Percentiles rank a stretch among this genome's conserved stretches.
phyloP scores from a whole-genome alignment of 805 yeast species.

The Monosporozyma solicola region DNA sequence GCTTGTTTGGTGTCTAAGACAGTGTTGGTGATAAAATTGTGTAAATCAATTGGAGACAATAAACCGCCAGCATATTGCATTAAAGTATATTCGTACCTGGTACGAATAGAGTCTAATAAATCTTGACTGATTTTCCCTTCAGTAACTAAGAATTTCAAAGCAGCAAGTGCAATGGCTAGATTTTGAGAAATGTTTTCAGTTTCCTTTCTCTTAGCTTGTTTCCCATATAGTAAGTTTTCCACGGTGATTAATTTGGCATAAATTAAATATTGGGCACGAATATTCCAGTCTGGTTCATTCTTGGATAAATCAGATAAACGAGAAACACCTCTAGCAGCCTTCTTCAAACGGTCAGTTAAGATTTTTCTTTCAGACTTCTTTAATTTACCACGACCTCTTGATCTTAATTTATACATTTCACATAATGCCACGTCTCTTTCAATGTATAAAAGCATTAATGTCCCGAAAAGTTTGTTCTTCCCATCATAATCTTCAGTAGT shows the following conservation, averaged over 20 bases:
- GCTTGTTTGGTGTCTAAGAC: slow-evolving; percentile 10
- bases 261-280: slow-evolving; percentile 32
- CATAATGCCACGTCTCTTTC: slow-evolving; percentile 53
- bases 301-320: slow-evolving; percentile 36
- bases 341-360: slow-evolving; percentile 57
- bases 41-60: slow-evolving; percentile 17
- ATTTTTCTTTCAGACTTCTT: slow-evolving; percentile 35
- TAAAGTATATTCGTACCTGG: slow-evolving; percentile 24
- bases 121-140: slow-evolving; percentile 11
- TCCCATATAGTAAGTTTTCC: slow-evolving; percentile 23
- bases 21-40: slow-evolving; percentile 14
- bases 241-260: slow-evolving; percentile 47
- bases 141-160: slow-evolving; percentile 14
- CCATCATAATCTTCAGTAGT: slow-evolving; percentile 40
- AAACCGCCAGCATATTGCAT: slow-evolving; percentile 21
- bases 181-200: slow-evolving; percentile 14
- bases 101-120: slow-evolving; percentile 15
- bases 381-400: slow-evolving; percentile 25
- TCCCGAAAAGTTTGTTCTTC: slow-evolving; percentile 44
- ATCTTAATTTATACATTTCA: slow-evolving; percentile 23
- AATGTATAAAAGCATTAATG: slow-evolving; percentile 52
- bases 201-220: slow-evolving; percentile 18
- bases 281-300: slow-evolving; percentile 32
- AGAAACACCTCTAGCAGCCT: slow-evolving; percentile 40
- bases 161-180: slow-evolving; percentile 21